Evolutionary conservation across 192 early-diverging fungal species (phyloP).

Genomic region (Lobosporangium transversale): DNA sequence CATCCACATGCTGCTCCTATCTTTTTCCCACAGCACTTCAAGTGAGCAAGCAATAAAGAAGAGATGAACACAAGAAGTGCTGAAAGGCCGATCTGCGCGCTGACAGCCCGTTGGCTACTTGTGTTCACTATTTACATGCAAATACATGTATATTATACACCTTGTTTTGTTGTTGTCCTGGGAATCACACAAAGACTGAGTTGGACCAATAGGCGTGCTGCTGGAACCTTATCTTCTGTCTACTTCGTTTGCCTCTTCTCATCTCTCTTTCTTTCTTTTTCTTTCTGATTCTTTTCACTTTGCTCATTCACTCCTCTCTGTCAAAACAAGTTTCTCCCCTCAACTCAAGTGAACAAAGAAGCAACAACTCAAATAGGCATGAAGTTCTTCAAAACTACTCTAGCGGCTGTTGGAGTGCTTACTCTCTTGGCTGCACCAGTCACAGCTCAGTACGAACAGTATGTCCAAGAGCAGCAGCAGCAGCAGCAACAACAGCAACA

Average conservation of each 20-base stretch:
- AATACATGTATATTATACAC: slow-evolving; percentile 21
- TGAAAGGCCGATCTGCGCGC: no score
- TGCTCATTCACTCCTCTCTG: background rate
- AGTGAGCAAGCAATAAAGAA: no score
- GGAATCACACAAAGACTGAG: background rate
- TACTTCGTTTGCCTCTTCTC: background rate
- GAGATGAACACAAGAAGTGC: no score
- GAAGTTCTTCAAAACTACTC: slow-evolving; percentile 46
- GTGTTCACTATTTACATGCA: no score
- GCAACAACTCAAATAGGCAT: slow-evolving; percentile 4
- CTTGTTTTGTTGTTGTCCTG: no score
- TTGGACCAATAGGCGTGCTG: slow-evolving; percentile 18
- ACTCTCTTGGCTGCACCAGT: slow-evolving; percentile 28
- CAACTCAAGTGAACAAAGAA: slow-evolving; percentile 4
- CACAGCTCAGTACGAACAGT: slow-evolving; percentile 32
- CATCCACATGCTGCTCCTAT: no score
- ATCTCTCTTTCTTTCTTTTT: background rate
- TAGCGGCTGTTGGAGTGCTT: slow-evolving; percentile 28
- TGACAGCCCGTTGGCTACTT: no score
- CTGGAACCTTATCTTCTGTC: background rate
- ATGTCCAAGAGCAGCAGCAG: no score
- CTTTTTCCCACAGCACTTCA: no score
- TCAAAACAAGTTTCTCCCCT: background rate
- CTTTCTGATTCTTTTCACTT: background rate
- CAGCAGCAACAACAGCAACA: background rate